Percentiles rank a stretch among this genome's conserved stretches.
Conservation (phyloP, 768 basidiomycete species). For the Kwoniella bestiolae region DNA sequence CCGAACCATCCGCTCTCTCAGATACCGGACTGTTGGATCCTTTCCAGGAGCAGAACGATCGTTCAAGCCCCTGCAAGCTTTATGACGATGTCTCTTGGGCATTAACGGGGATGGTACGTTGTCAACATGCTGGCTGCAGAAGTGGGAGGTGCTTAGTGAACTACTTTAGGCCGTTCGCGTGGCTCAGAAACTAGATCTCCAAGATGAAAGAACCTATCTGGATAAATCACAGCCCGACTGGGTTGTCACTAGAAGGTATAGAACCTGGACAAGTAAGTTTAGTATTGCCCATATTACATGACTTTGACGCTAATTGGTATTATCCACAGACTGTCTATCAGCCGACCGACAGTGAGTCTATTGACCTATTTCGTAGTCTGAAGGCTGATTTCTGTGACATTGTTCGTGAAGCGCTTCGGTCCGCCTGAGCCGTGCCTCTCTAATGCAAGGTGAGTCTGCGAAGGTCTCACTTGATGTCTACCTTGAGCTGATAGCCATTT, state of each 20-base stretch:
- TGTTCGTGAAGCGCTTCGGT: not conserved
- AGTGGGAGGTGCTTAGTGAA: not conserved
- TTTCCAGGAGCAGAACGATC: not conserved
- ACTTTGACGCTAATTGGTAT: too few relatives aligned
- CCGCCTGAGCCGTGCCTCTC: conserved; percentile 3
- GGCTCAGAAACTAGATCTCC: conserved; percentile 2
- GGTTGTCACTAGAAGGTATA: not conserved
- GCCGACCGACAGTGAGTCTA: conserved; percentile 9
- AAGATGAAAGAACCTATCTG: not conserved
- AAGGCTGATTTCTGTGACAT: not conserved
- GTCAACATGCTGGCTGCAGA: not conserved
- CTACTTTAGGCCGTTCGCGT: not conserved
- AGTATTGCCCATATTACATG: too few relatives aligned
- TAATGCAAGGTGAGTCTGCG: conserved; percentile 8
- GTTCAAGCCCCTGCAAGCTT: conserved; percentile 1
- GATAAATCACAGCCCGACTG: conserved; percentile 2
- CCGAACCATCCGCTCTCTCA: not conserved
- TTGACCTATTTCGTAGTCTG: not conserved
- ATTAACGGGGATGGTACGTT: not conserved
- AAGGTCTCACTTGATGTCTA: too few relatives aligned
- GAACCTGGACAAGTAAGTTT: conserved; percentile 3
- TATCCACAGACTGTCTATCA: not conserved
- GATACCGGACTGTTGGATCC: not conserved
- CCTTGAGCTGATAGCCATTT: too few relatives aligned
- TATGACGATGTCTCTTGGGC: conserved; percentile 8